These are phyloP conservation scores for Earliella scabrosa DNA, from an alignment of 1,284 basidiomycete genomes.

Conservation along the genomic window DNA sequence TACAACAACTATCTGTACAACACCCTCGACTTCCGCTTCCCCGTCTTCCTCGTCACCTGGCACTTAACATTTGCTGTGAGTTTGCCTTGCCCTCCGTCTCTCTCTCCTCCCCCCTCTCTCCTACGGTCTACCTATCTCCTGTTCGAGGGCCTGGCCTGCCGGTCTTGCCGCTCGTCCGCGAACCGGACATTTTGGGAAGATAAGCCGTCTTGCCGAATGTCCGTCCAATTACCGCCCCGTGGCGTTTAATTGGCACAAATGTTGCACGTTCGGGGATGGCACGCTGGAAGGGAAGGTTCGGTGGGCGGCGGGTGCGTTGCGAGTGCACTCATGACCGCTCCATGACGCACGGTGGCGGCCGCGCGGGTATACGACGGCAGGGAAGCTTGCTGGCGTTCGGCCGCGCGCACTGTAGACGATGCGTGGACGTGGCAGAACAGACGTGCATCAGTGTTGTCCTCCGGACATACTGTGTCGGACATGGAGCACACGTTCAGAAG, in stretches of 20 bases:
- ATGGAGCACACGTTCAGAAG: too few species aligned
- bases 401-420: neutral
- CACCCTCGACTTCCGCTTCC: constrained; percentile 81
- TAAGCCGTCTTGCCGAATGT: neutral
- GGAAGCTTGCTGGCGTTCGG: neutral
- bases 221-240: neutral
- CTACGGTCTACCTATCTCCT: neutral
- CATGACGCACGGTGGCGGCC: neutral
- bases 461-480: too few species aligned
- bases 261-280: neutral
- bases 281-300: neutral
- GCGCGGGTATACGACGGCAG: neutral
- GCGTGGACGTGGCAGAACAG: neutral
- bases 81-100: constrained; percentile 23
- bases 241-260: neutral
- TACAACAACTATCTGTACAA: constrained; percentile 97
- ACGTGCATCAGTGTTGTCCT: neutral
- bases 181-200: neutral
- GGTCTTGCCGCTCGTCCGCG: neutral
- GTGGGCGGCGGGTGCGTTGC: too few species aligned
- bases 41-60: constrained; percentile 89
- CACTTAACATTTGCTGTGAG: constrained; percentile 84
- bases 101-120: neutral
- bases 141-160: too few species aligned
- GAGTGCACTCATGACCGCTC: neutral